These are phyloP conservation scores for Umbelopsis sp. DNA, from an alignment of 371 early-diverging fungal genomes.

Conservation along the genomic window DNA sequence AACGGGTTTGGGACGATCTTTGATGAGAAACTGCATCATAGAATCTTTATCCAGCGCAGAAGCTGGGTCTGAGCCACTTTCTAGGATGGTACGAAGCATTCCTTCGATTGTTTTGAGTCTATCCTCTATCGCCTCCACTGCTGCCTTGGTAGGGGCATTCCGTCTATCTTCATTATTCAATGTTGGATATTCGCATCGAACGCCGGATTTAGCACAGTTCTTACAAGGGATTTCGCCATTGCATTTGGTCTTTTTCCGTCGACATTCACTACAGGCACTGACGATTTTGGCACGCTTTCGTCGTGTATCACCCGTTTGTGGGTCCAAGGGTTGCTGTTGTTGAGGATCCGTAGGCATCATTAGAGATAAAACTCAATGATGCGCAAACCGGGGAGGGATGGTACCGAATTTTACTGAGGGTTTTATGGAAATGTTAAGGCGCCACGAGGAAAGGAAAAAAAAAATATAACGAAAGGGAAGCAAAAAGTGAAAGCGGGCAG, in stretches of 20 bases:
- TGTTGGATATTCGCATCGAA: slow-evolving; percentile 52
- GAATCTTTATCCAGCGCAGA: slow-evolving; percentile 1
- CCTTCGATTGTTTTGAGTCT: slow-evolving; percentile 50
- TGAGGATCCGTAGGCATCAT: slow-evolving; percentile 30
- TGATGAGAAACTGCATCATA: slow-evolving; percentile 12
- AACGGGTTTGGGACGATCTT: background rate
- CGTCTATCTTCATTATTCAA: slow-evolving; percentile 38
- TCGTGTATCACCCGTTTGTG: slow-evolving; percentile 32
- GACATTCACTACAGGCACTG: slow-evolving; percentile 60
- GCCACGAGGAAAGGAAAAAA: background rate
- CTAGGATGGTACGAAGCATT: slow-evolving; percentile 41
- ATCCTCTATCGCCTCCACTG: slow-evolving; percentile 51
- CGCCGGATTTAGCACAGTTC: slow-evolving; percentile 58
- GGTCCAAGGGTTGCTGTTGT: slow-evolving; percentile 27
- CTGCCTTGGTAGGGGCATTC: slow-evolving; percentile 39
- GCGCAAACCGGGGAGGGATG: slow-evolving; percentile 8
- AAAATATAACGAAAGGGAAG: background rate
- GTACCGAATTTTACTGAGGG: background rate
- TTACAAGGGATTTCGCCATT: slow-evolving; percentile 63
- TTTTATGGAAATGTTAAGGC: background rate
- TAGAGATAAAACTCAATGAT: slow-evolving; percentile 8
- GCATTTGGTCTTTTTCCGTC: slow-evolving; percentile 60
- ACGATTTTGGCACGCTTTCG: slow-evolving; percentile 66
- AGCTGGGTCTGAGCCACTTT: slow-evolving; percentile 17
- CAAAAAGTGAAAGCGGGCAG: slow-evolving; percentile 1